These are phyloP conservation scores for Ogataea sp. DNA, from an alignment of 805 yeast species.

Conservation along the genomic window DNA sequence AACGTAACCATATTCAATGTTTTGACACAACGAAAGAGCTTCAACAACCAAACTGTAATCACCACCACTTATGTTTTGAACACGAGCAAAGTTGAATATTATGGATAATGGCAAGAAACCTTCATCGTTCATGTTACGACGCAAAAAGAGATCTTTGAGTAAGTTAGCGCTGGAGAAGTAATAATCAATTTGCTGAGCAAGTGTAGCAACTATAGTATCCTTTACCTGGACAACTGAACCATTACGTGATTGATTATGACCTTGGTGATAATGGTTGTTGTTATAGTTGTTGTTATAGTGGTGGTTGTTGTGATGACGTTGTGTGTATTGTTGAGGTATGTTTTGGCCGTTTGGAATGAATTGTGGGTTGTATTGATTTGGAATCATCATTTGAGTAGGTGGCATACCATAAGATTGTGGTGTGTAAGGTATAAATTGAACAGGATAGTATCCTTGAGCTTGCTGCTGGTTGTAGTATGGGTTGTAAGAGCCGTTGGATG, in stretches of 20 bases:
- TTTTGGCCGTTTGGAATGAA: slow-evolving; percentile 11
- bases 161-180: slow-evolving; percentile 86
- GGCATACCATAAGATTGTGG: background rate
- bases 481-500: background rate
- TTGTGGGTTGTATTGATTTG: slow-evolving; percentile 6
- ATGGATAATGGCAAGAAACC: slow-evolving; percentile 64
- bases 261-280: background rate
- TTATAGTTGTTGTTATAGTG: background rate
- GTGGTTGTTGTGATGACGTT: slow-evolving; percentile 1
- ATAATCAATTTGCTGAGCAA: slow-evolving; percentile 68
- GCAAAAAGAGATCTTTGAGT: slow-evolving; percentile 73
- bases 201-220: background rate
- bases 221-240: background rate
- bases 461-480: slow-evolving; percentile 1
- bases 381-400: background rate
- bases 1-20: slow-evolving; percentile 30
- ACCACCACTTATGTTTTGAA: slow-evolving; percentile 56
- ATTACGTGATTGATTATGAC: too few species aligned
- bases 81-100: slow-evolving; percentile 67
- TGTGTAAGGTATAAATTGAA: slow-evolving; percentile 1
- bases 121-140: slow-evolving; percentile 69
- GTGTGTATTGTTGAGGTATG: slow-evolving; percentile 14
- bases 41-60: slow-evolving; percentile 43
- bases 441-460: background rate
- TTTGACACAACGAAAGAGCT: slow-evolving; percentile 45